These are phyloP conservation scores for Trichoderma orchidacearum DNA, from an alignment of 495 filamentous ascomycete species.

Conservation along the genomic window DNA sequence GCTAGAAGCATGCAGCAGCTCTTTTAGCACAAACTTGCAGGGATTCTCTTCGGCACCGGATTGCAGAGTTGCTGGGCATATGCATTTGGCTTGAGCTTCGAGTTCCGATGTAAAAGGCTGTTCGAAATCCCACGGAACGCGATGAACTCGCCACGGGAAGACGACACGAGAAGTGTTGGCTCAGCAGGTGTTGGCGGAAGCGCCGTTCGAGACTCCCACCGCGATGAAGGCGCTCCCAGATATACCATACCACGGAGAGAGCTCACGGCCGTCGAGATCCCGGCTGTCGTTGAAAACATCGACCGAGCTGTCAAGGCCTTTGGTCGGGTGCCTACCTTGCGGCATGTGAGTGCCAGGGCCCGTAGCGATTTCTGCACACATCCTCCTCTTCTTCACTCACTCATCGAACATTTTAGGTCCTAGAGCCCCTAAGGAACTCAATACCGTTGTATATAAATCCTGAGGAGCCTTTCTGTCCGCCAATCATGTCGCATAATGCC, in stretches of 20 bases:
- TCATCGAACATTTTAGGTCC: constrained; percentile 9
- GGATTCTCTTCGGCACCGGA: too few relatives aligned
- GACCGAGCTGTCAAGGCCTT: constrained; percentile 72
- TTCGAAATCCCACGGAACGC: too few relatives aligned
- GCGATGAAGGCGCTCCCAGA: constrained; percentile 17
- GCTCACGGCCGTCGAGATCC: constrained; percentile 77
- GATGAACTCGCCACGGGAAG: background rate
- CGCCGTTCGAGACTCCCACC: constrained; percentile 34
- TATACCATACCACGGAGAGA: constrained; percentile 44
- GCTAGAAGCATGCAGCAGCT: too few relatives aligned
- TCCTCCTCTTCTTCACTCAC: background rate
- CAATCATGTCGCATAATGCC: constrained; percentile 55
- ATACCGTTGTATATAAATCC: constrained; percentile 58
- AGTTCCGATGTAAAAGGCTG: too few relatives aligned
- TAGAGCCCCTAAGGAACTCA: constrained; percentile 21
- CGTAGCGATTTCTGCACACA: constrained; percentile 2
- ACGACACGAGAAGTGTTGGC: background rate
- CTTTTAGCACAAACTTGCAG: too few relatives aligned
- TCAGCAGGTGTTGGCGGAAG: background rate
- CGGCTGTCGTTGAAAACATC: constrained; percentile 67
- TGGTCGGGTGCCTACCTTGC: constrained; percentile 49
- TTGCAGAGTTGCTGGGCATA: too few relatives aligned
- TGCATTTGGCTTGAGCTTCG: too few relatives aligned
- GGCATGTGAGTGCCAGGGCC: constrained; percentile 39
- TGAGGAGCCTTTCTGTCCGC: constrained; percentile 62